Evolutionary conservation across 2,329 filamentous ascomycete genomes (phyloP), one percentile per base, ranked within the genome.

Genomic region (Diaporthe longicolla): DNA sequence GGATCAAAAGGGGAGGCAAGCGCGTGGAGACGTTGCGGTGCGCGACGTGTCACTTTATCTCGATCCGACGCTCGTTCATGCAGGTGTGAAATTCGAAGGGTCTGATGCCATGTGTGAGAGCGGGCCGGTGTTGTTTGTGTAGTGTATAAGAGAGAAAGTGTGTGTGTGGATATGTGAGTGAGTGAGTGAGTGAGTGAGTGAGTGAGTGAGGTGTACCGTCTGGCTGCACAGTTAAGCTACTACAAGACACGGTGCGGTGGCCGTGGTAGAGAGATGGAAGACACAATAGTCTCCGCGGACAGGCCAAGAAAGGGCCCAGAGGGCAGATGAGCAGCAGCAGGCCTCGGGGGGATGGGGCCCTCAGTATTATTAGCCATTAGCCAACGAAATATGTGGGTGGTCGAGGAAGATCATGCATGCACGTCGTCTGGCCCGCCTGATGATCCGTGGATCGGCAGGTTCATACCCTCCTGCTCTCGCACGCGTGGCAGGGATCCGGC

Each of bases 41-140:
- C 29, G 63, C 63, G 63, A 66, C 63, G 29, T 66, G 63, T 66
- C 63, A 66, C 45, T 66, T 66, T 52, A 66, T 66, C 63, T 66
- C 63, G 63, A 66, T 66, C 50, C 21, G 45, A 52, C 52, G 63
- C 63, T 48, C 21, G 13, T 52, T 52, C 63, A 66, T 66, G 63
- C 45, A 50, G 11, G 45, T 66, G n/a, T 32, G 63, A 66, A 66
- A 66, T 66, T 52, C 63, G 29, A 37, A 66, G 63, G 63, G 63
- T 52, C 29, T 66, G 9, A 19, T 52, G 45, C 45, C 32, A 66
- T 66, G 63, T 66, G 29, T 7, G 29, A 15, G 24, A 40, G 35
- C 35, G 57, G 35, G n/a, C 57, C 35, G 29, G 17, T 21, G n/a
- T 21, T 48, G 15, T 35, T 21, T 48, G 15, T 35, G 26, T 55